Conservation (phyloP, 1,284 basidiomycete genomes). For the Leccinum pseudoinsigne region DNA sequence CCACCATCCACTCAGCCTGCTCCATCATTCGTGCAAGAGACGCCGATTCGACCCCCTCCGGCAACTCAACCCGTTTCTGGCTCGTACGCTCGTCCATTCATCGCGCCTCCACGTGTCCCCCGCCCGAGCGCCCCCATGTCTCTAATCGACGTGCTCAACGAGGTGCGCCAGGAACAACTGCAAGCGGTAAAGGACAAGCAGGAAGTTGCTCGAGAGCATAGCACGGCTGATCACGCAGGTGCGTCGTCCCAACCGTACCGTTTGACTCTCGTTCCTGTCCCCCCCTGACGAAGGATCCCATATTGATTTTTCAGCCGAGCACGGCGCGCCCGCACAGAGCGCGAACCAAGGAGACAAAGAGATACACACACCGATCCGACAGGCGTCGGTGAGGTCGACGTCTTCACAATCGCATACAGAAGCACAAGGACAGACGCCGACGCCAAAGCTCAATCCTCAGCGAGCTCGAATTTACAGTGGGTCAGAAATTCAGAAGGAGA, state of each 20-base stretch:
- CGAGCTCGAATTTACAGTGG: constrained; percentile 76
- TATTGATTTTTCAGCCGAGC: constrained; percentile 7
- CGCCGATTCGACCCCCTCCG: background rate
- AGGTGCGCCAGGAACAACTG: constrained; percentile 5
- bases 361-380: background rate
- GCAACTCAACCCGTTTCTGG: constrained; percentile 11
- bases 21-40: background rate
- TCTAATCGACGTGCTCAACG: constrained; percentile 24
- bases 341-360: background rate
- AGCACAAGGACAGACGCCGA: background rate
- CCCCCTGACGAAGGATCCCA: background rate
- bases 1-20: constrained; percentile 2
- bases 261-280: background rate
- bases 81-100: constrained; percentile 13
- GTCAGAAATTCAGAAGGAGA: constrained; percentile 78
- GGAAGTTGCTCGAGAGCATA: background rate
- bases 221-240: background rate
- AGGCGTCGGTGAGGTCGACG: background rate
- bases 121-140: constrained; percentile 16
- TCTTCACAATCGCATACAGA: background rate
- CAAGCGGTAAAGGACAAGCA: background rate
- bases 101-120: constrained; percentile 29
- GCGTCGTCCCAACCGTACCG: background rate
- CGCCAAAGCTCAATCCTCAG: constrained; percentile 67
- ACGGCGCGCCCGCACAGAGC: background rate